These are phyloP conservation scores for Lasiodiplodia hormozganensis DNA, from an alignment of 2,329 filamentous ascomycete species.

Conservation along the genomic window DNA sequence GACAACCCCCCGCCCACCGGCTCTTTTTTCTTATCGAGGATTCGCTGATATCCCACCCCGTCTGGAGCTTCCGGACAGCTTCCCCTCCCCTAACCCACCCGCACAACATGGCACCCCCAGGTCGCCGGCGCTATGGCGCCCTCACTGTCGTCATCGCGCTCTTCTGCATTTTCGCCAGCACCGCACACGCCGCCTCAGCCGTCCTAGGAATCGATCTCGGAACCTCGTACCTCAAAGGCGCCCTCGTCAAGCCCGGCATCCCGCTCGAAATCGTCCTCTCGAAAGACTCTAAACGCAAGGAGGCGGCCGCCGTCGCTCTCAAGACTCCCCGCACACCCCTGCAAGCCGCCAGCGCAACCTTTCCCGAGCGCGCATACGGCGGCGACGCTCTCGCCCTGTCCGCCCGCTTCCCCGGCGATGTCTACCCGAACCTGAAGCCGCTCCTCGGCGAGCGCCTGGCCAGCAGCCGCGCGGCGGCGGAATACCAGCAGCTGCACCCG, in stretches of 20 bases:
- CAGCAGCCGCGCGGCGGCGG: constrained; percentile 59
- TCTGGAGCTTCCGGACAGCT: constrained; percentile 20
- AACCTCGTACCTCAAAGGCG: constrained; percentile 96
- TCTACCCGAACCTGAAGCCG: constrained; percentile 92
- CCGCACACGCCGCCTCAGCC: constrained; percentile 70
- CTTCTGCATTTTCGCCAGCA: constrained; percentile 61
- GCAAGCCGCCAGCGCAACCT: constrained; percentile 70
- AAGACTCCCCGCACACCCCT: constrained; percentile 65
- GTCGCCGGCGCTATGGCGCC: constrained; percentile 50
- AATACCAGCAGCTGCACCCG: constrained; percentile 80
- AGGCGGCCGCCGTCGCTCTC: constrained; percentile 88
- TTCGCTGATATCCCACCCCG: constrained; percentile 2
- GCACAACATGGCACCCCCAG: constrained; percentile 55
- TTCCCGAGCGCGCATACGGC: constrained; percentile 90
- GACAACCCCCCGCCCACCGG: not conserved
- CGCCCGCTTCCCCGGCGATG: constrained; percentile 87
- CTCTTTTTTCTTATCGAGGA: constrained; percentile 6
- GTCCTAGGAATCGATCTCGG: constrained; percentile 94
- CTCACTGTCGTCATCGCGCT: constrained; percentile 59
- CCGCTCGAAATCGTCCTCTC: constrained; percentile 97
- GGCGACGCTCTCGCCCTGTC: constrained; percentile 88
- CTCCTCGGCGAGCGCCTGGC: constrained; percentile 78
- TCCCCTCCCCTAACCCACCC: constrained; percentile 32
- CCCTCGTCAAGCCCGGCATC: constrained; percentile 93
- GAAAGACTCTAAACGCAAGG: constrained; percentile 97